Percentiles rank a stretch among this genome's conserved stretches.
phyloP scores from a whole-genome alignment of 2,329 filamentous ascomycete genomes.

The Sarocladiaceae sp. region DNA sequence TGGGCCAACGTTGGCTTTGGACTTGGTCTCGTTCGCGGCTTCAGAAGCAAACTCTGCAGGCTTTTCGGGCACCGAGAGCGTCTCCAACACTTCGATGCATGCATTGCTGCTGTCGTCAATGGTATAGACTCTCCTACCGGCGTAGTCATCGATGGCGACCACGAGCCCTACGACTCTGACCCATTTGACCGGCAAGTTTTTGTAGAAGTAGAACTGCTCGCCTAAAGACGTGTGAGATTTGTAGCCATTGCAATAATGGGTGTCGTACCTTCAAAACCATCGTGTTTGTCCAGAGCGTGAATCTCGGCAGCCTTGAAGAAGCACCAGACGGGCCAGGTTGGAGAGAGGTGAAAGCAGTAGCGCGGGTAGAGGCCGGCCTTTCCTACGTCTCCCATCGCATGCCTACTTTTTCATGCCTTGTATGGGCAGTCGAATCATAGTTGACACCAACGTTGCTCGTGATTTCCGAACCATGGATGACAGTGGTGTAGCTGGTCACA shows the following conservation, averaged over 20 bases:
- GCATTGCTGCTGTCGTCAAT: slow-evolving; percentile 60
- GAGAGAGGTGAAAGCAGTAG: slow-evolving; percentile 58
- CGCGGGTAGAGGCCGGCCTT: slow-evolving; percentile 44
- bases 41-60: too few relatives aligned
- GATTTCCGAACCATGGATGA: neutral
- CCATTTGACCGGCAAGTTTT: slow-evolving; percentile 73
- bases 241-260: neutral
- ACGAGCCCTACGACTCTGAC: slow-evolving; percentile 65
- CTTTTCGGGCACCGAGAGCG: slow-evolving; percentile 5
- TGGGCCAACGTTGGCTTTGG: too few relatives aligned
- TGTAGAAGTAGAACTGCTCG: slow-evolving; percentile 54
- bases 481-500: neutral
- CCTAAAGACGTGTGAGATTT: slow-evolving; percentile 18
- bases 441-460: too few relatives aligned
- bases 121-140: slow-evolving; percentile 42
- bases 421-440: too few relatives aligned
- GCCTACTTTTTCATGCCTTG: too few relatives aligned
- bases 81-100: slow-evolving; percentile 42
- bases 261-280: slow-evolving; percentile 46
- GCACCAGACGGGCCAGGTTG: slow-evolving; percentile 55
- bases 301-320: slow-evolving; percentile 48
- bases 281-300: slow-evolving; percentile 36
- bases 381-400: slow-evolving; percentile 44
- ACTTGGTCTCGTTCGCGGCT: too few relatives aligned
- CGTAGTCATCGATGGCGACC: slow-evolving; percentile 52